phyloP scores from a whole-genome alignment of 495 filamentous ascomycete genomes.

The Talaromyces nanjingensis region DNA sequence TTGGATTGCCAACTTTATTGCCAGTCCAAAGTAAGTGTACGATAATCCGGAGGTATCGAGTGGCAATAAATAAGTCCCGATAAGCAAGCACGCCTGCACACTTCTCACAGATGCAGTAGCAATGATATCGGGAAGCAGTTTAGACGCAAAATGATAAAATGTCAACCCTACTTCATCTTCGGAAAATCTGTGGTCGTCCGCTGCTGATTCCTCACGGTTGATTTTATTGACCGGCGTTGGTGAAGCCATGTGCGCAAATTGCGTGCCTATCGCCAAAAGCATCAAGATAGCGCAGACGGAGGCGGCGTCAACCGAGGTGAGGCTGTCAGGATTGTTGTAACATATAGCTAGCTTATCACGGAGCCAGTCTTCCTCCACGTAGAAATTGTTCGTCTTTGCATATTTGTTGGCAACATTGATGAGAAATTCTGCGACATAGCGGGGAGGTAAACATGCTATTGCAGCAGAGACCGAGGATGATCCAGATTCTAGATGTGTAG shows the following conservation, averaged over 20 bases:
- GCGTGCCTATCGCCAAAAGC: conserved; percentile 46
- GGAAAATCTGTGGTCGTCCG: conserved; percentile 38
- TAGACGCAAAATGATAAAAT: conserved; percentile 45
- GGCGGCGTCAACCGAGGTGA: conserved; percentile 39
- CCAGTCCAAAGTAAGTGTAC: conserved; percentile 45
- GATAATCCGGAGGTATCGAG: conserved; percentile 44
- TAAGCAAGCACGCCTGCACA: conserved; percentile 44
- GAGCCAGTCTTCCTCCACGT: conserved; percentile 44
- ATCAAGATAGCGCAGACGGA: conserved; percentile 42
- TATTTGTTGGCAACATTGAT: conserved; percentile 47
- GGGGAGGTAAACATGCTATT: conserved; percentile 41
- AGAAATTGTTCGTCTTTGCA: conserved; percentile 47
- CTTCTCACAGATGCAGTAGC: conserved; percentile 44
- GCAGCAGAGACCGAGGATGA: conserved; percentile 33
- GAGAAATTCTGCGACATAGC: conserved; percentile 44
- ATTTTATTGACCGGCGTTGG: conserved; percentile 33
- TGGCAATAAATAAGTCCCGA: conserved; percentile 43
- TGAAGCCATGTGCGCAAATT: conserved; percentile 47
- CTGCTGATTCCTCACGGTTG: conserved; percentile 19
- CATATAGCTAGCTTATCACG: conserved; percentile 36
- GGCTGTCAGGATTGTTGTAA: conserved; percentile 34
- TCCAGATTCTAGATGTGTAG: conserved; percentile 41
- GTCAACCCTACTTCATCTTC: conserved; percentile 47
- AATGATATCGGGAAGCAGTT: conserved; percentile 46
- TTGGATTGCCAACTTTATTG: conserved; percentile 44